Evolutionary conservation across 164 flowering plant genomes (phyloP).

Genomic region (Aristolochia fimbriata): DNA sequence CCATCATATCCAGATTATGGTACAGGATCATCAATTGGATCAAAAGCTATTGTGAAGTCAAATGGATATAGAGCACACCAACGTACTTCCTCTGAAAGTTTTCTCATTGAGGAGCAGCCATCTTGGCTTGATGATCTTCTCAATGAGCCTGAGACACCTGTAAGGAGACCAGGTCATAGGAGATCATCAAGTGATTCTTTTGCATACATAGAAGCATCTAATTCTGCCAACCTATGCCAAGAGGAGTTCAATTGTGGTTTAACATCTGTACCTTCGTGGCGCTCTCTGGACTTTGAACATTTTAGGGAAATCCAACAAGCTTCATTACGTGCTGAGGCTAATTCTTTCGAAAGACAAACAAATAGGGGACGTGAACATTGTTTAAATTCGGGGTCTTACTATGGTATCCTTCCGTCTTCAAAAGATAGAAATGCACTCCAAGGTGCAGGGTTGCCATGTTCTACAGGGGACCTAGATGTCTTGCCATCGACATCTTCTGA

Average conservation of each 20-base stretch:
- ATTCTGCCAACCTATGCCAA: constrained; percentile 28
- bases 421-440: constrained; percentile 25
- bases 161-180: constrained; percentile 62
- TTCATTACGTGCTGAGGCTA: constrained; percentile 34
- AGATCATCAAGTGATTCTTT: constrained; percentile 90
- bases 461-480: constrained; percentile 28
- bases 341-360: constrained; percentile 25
- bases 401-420: constrained; percentile 24
- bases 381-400: constrained; percentile 19
- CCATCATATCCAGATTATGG: constrained; percentile 55
- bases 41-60: constrained; percentile 44
- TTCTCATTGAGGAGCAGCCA: constrained; percentile 75
- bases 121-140: constrained; percentile 95
- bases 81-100: constrained; percentile 75
- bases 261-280: constrained; percentile 37
- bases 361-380: constrained; percentile 44
- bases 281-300: constrained; percentile 42
- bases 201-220: constrained; percentile 60
- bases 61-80: constrained; percentile 53
- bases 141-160: constrained; percentile 82
- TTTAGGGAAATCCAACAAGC: constrained; percentile 32
- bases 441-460: constrained; percentile 25
- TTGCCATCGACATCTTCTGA: constrained; percentile 25
- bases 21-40: constrained; percentile 29
- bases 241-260: constrained; percentile 31